Conservation (phyloP, 2,329 filamentous ascomycete species). For the Nakataea oryzae region DNA sequence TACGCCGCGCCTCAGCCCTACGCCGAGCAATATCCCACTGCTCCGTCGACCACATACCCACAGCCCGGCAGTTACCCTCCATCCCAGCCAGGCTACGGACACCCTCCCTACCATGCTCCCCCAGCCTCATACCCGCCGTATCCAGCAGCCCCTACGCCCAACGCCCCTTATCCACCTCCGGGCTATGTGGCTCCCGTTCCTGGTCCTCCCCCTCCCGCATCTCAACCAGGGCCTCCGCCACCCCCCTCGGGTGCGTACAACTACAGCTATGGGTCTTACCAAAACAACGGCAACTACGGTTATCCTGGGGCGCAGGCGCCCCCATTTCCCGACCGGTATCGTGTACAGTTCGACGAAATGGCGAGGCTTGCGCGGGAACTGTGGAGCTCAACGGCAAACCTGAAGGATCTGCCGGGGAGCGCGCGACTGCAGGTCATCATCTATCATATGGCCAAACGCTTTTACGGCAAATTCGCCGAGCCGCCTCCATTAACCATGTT, state of each 20-base stretch:
- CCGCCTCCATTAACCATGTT: conserved; percentile 48
- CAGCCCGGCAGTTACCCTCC: conserved; percentile 9
- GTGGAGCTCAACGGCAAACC: conserved; percentile 49
- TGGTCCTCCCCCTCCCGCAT: not conserved
- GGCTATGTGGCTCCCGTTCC: conserved; percentile 2
- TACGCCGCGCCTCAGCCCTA: conserved; percentile 1
- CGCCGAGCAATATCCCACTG: not conserved
- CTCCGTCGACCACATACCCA: conserved; percentile 14
- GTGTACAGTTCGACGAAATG: conserved; percentile 39
- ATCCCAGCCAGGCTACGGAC: not conserved
- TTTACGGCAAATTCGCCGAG: conserved; percentile 44
- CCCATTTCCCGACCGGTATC: conserved; percentile 23
- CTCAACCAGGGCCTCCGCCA: conserved; percentile 5
- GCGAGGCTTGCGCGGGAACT: conserved; percentile 45
- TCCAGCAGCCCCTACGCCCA: not conserved
- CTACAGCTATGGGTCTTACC: conserved; percentile 14
- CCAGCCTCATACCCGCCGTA: conserved; percentile 6
- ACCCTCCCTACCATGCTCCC: conserved; percentile 12
- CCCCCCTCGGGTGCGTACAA: conserved; percentile 9
- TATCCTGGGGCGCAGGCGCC: conserved; percentile 6
- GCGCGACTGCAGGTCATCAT: conserved; percentile 55
- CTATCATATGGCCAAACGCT: conserved; percentile 49
- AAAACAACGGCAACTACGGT: conserved; percentile 10
- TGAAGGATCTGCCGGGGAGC: conserved; percentile 51
- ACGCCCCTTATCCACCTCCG: not conserved